These are phyloP conservation scores for Dictyostelium discoideum DNA, from an alignment of 78 protist genomes.

Conservation along the genomic window DNA sequence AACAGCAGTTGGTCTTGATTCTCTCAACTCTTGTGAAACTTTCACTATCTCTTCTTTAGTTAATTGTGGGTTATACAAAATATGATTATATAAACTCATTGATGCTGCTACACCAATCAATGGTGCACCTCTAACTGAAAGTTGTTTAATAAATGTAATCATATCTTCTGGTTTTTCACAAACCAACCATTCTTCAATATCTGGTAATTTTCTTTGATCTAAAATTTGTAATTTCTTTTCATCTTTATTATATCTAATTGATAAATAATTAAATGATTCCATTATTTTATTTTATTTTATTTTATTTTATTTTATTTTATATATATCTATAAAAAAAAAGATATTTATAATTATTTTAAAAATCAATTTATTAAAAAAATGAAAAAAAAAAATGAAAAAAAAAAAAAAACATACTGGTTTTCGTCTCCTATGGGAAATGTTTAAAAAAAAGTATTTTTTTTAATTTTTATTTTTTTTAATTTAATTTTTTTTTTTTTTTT, in stretches of 20 bases:
- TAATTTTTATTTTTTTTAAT: no score
- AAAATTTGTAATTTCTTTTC: slow-evolving; percentile 60
- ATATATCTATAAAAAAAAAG: no score
- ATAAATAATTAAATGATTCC: slow-evolving; percentile 53
- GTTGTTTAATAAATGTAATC: slow-evolving; percentile 59
- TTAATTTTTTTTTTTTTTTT: no score
- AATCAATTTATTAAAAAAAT: no score
- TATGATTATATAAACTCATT: slow-evolving; percentile 27
- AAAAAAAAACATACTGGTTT: no score
- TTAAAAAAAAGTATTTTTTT: no score
- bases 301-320: not conserved
- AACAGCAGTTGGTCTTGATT: slow-evolving; percentile 86
- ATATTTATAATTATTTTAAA: not conserved
- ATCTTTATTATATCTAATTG: slow-evolving; percentile 58
- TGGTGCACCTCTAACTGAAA: slow-evolving; percentile 83
- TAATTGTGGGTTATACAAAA: not conserved
- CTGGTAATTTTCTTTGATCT: slow-evolving; percentile 81
- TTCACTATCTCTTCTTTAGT: not conserved
- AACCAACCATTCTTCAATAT: slow-evolving; percentile 69
- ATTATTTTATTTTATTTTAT: no score
- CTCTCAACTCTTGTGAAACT: slow-evolving; percentile 6
- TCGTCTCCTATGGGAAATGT: no score
- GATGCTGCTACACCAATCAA: slow-evolving; percentile 80
- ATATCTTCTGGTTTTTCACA: slow-evolving; percentile 19
- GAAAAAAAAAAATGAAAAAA: no score